These are phyloP conservation scores for Tricholoma flavovirens DNA, from an alignment of 768 basidiomycete genomes.

Conservation along the genomic window DNA sequence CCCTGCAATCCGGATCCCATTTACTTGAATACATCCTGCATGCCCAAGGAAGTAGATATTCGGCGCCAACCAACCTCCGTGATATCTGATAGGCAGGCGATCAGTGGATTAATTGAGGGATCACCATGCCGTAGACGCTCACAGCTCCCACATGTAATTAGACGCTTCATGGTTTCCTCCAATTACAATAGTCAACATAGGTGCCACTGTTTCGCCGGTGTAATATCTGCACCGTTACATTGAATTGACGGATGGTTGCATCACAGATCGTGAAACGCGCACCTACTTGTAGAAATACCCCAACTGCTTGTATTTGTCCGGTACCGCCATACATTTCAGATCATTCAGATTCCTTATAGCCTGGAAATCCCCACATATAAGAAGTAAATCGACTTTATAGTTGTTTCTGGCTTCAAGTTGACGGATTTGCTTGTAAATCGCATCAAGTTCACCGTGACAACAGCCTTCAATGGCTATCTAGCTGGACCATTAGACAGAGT, in stretches of 20 bases:
- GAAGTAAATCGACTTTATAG: constrained; percentile 75
- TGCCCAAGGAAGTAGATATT: constrained; percentile 96
- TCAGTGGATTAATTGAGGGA: background rate
- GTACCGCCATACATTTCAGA: constrained; percentile 86
- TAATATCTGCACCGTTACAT: constrained; percentile 61
- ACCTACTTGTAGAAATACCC: constrained; percentile 79
- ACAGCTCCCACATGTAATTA: constrained; percentile 96
- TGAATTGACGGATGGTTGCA: background rate
- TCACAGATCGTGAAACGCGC: constrained; percentile 7
- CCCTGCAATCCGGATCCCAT: constrained; percentile 85
- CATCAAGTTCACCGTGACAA: constrained; percentile 90
- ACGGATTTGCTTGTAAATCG: constrained; percentile 71
- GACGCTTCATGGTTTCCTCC: constrained; percentile 98
- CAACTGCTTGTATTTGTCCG: constrained; percentile 78
- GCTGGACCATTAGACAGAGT: background rate
- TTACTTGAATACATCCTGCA: constrained; percentile 83
- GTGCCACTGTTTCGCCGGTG: constrained; percentile 73
- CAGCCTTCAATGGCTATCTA: constrained; percentile 92
- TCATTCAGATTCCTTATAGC: constrained; percentile 84
- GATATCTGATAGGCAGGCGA: constrained; percentile 51
- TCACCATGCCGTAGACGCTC: constrained; percentile 21
- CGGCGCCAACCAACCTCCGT: constrained; percentile 95
- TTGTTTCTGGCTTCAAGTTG: constrained; percentile 54
- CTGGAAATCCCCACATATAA: constrained; percentile 96
- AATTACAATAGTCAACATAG: constrained; percentile 86